Conservation (phyloP, 2,329 filamentous ascomycete species). For the Aureobasidium sp. region DNA sequence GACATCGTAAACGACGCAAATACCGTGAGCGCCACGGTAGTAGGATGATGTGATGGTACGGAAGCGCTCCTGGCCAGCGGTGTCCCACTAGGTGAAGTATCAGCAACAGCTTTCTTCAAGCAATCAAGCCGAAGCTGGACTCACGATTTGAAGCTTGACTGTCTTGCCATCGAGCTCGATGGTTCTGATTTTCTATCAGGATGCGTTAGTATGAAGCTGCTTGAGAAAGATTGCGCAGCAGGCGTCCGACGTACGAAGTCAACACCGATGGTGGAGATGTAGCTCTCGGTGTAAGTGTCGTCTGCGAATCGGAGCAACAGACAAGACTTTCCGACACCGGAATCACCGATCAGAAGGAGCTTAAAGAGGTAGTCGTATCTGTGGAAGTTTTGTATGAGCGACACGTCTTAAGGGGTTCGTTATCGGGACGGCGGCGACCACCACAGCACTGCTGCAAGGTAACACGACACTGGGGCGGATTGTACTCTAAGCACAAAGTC, state of each 20-base stretch:
- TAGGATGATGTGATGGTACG: slow-evolving; percentile 99
- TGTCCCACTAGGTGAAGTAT: slow-evolving; percentile 73
- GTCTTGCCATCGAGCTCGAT: slow-evolving; percentile 99
- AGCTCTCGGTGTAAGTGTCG: slow-evolving; percentile 98
- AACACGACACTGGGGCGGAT: background rate
- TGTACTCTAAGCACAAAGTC: background rate
- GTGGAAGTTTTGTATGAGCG: slow-evolving; percentile 19
- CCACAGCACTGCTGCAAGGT: background rate
- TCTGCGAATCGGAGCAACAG: slow-evolving; percentile 95
- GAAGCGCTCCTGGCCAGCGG: slow-evolving; percentile 98
- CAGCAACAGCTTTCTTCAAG: slow-evolving; percentile 8
- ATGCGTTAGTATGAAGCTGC: slow-evolving; percentile 26
- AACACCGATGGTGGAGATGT: slow-evolving; percentile 99
- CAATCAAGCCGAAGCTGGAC: slow-evolving; percentile 29
- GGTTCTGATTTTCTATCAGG: slow-evolving; percentile 88
- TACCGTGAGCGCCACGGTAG: slow-evolving; percentile 97
- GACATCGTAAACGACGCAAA: slow-evolving; percentile 99
- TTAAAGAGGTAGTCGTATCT: slow-evolving; percentile 99
- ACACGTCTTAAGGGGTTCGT: slow-evolving; percentile 7
- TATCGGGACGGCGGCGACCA: background rate
- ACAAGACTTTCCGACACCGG: slow-evolving; percentile 99
- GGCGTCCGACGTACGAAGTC: slow-evolving; percentile 71
- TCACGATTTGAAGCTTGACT: slow-evolving; percentile 97
- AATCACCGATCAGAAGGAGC: slow-evolving; percentile 99
- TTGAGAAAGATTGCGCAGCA: background rate